Conservation (phyloP, 140 eudicot species). For the Cichorium intybus region DNA sequence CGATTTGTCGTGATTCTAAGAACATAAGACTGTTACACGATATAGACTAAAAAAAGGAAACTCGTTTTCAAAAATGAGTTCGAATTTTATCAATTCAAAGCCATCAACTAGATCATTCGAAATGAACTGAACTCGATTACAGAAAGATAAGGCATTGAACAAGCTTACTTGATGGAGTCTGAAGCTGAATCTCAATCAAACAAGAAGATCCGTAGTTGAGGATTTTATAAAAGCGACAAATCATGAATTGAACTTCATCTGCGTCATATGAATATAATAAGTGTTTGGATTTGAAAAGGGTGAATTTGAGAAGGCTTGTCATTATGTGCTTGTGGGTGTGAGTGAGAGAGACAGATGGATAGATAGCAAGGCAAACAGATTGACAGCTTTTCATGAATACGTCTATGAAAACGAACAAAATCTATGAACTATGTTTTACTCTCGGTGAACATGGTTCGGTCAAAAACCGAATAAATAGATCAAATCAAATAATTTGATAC, state of each 20-base stretch:
- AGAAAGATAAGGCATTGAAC: background rate
- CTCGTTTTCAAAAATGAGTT: background rate
- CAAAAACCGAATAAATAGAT: background rate
- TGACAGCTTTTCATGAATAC: conserved; percentile 27
- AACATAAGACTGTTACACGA: background rate
- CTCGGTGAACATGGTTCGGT: background rate
- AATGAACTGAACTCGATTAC: background rate
- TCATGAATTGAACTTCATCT: conserved; percentile 13
- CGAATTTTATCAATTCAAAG: background rate
- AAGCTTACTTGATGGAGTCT: background rate
- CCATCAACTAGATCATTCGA: background rate
- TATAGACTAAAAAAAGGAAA: background rate
- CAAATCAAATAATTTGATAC: background rate
- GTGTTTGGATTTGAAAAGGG: background rate
- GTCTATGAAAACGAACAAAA: background rate
- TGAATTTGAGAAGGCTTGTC: conserved; percentile 1
- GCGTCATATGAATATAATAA: background rate
- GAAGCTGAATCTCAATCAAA: conserved; percentile 1
- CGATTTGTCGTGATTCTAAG: background rate
- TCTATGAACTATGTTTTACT: background rate
- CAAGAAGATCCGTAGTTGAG: background rate
- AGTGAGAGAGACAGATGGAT: conserved; percentile 1
- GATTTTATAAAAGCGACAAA: background rate
- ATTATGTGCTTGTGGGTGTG: conserved; percentile 8
- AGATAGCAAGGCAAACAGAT: background rate